Evolutionary conservation across 2,329 filamentous ascomycete genomes (phyloP).

Genomic region (Fusarium anthophilum): DNA sequence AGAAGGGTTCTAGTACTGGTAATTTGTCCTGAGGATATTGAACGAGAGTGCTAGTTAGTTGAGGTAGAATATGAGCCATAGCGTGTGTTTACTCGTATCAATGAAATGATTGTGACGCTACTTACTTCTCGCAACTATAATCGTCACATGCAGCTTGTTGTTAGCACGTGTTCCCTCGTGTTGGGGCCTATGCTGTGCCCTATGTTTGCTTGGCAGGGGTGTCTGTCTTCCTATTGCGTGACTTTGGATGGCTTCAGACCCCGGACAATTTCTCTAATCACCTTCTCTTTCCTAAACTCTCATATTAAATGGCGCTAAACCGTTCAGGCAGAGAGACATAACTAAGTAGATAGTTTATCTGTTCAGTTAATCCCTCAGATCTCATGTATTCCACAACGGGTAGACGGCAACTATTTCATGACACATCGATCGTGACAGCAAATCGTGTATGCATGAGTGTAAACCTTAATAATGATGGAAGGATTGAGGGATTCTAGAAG

Average conservation of each 20-base stretch:
- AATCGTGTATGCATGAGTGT: not conserved
- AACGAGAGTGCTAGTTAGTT: too few relatives aligned
- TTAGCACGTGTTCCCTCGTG: not conserved
- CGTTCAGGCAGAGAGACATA: not conserved
- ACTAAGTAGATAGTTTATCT: accelerated
- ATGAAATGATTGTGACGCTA: too few relatives aligned
- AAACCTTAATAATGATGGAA: not conserved
- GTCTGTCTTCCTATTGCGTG: not conserved
- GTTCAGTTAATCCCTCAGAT: too few relatives aligned
- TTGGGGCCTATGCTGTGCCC: not conserved
- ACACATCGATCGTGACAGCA: not conserved
- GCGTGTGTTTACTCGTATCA: too few relatives aligned
- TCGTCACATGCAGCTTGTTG: too few relatives aligned
- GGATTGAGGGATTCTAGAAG: not conserved
- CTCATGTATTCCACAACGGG: not conserved
- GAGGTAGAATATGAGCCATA: too few relatives aligned
- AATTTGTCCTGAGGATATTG: slow-evolving; percentile 40
- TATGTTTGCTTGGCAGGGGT: not conserved
- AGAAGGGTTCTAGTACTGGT: slow-evolving; percentile 48
- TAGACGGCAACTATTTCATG: not conserved
- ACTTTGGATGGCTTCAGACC: not conserved
- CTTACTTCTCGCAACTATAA: too few relatives aligned
- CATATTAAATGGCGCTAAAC: not conserved
- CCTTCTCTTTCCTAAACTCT: not conserved
- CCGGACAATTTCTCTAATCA: not conserved